Evolutionary conservation across 352 stramenopile species (phyloP), one percentile per base, ranked within the genome.

Genomic region (Globisporangium carolinianum): DNA sequence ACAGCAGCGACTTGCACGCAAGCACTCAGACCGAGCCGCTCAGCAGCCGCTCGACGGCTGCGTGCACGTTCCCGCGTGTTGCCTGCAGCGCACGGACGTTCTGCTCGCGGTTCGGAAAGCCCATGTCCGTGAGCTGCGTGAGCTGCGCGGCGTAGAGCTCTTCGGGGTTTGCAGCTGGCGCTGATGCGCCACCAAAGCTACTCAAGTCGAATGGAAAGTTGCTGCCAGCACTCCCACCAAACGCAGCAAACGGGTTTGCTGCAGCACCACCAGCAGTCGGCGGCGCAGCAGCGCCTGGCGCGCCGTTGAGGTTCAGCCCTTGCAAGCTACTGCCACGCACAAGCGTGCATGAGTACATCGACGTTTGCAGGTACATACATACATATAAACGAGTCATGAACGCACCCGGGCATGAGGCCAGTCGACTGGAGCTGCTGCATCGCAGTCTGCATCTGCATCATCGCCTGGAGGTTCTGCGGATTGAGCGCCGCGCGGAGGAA

Each of bases 91-190:
- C 89, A 37, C 86, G 77, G 47, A 96, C 59, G 75, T 95, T 96
- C 57, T 93, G 85, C 36, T 91, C 84, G 18, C 81, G 76, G 72
- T 97, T 91, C 6, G 78, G 75, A 54, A 97, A 97, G 47, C 90
- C 90, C 88, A 97, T 97, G 63, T 96, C 87, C 47, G 72, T 78
- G 47, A 97, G 73, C 66, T 97, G 87, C n/a, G 72, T 78, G 39
- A 97, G 65, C 66, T 97, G 90, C 24, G 77, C 81, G 35, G 87
- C 86, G 65, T 95, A 97, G 5, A 79, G 67, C 58, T 95, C 80
- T 52, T 92, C 84, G 3, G 86, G 86, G 66, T 96, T 95, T 17
- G 61, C 70, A 38, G 62, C 62, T 5, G 84, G 64, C 5, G 72
- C 41, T 5, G 68, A 50, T 4, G 70, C 39, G 12, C 48, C 64